Evolutionary conservation across 352 stramenopile genomes (phyloP).

Genomic region (Aphanomyces invadans): DNA sequence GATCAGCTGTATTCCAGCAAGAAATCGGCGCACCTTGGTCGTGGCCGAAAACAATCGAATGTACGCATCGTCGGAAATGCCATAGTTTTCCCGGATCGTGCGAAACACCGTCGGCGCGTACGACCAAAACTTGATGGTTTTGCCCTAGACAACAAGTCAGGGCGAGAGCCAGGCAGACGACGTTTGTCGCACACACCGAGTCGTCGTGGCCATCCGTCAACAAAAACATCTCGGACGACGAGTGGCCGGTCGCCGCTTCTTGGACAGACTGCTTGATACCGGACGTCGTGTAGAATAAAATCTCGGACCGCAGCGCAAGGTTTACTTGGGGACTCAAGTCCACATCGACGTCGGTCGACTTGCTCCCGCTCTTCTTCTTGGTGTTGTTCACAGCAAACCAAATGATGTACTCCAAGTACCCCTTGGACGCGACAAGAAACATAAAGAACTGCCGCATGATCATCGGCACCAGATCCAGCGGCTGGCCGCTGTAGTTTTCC

Average conservation of each 20-base stretch:
- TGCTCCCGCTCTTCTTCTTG: slow-evolving; percentile 49
- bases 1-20: not conserved
- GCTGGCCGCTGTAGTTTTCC: slow-evolving; percentile 43
- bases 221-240: slow-evolving; percentile 31
- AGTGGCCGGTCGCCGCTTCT: slow-evolving; percentile 59
- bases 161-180: too few species aligned
- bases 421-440: slow-evolving; percentile 77
- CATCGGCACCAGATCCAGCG: slow-evolving; percentile 44
- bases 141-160: slow-evolving; percentile 34
- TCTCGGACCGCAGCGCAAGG: slow-evolving; percentile 78
- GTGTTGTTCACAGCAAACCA: slow-evolving; percentile 88
- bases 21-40: slow-evolving; percentile 45
- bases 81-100: slow-evolving; percentile 73
- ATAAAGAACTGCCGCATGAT: slow-evolving; percentile 73
- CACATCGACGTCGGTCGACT: slow-evolving; percentile 75
- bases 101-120: slow-evolving; percentile 80
- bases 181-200: too few species aligned
- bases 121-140: slow-evolving; percentile 84
- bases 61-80: slow-evolving; percentile 77
- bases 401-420: slow-evolving; percentile 84
- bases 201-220: slow-evolving; percentile 31
- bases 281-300: slow-evolving; percentile 86
- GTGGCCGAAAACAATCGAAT: slow-evolving; percentile 77
- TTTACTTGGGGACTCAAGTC: slow-evolving; percentile 84
- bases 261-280: slow-evolving; percentile 83